Evolutionary conservation across 805 yeast species (phyloP), one percentile per base, ranked within the genome.

Genomic region (Middelhovenomyces tepae): DNA sequence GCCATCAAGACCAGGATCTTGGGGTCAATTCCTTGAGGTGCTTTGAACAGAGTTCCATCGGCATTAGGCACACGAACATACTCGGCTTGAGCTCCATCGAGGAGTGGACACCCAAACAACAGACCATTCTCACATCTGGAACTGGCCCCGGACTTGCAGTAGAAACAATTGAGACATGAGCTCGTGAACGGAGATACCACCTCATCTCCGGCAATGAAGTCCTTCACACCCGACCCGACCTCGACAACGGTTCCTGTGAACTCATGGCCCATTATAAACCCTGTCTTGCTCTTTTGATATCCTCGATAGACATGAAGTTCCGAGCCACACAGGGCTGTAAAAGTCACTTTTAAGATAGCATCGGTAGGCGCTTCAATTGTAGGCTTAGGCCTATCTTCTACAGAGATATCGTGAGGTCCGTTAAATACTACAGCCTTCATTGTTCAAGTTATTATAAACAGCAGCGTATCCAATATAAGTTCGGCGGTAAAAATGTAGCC

Each of bases 31-130:
- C 46, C 46, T 1, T 24, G 20, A 4, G 76, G 75, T 32, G 64
- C 60, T 24, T 56, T 64, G 33, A 62, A 58, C 44, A 75, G 51
- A 1, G 75, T 68, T 8, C 65, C 56, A 28, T 64, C 69, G 3
- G 80, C 80, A 38, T 54, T 60, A 6, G 81, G 80, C n/a, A 74
- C 66, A 16, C 73, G 48, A 10, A 72, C 73, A 43, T 65, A 74
- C 47, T 75, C 78, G 1, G 79, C 78, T 45, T 75, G 80, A 1
- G 73, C 78, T 1, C 80, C 81, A 38, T 72, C 69, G 13, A 73
- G 53, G 0, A 69, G 71, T 20, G 64, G 52, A 28, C 75, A 71
- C 2, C 81, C 81, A 51, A 74, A 74, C 9, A 76, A 73, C 45
- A 62, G 67, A 29, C 75, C 65, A 16, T 59, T 55, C 17, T 62